These are phyloP conservation scores for Geotrichum citri-aurantii DNA, from an alignment of 1,139 yeast genomes.

Conservation along the genomic window DNA sequence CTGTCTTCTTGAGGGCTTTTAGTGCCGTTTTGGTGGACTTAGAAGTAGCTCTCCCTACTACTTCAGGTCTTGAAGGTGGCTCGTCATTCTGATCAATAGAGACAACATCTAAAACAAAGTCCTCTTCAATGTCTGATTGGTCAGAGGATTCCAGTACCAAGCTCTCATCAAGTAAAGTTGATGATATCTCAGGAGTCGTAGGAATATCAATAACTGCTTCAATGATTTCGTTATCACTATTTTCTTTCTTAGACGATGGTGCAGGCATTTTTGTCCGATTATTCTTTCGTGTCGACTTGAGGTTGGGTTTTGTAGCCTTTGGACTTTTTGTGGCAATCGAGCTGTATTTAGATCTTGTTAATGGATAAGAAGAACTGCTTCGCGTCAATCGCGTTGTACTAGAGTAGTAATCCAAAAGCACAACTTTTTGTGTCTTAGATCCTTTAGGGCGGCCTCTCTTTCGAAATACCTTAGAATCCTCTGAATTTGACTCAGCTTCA, in stretches of 20 bases:
- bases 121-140: background rate
- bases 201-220: background rate
- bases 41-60: background rate
- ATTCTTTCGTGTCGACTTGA: background rate
- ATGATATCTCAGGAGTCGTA: background rate
- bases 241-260: background rate
- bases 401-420: background rate
- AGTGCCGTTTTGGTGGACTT: background rate
- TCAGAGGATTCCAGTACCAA: background rate
- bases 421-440: constrained; percentile 1
- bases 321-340: background rate
- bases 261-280: background rate
- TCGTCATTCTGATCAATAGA: background rate
- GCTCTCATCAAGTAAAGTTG: background rate
- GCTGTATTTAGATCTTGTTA: background rate
- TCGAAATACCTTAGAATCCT: background rate
- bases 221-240: background rate
- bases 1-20: background rate
- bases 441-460: constrained; percentile 8
- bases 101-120: background rate
- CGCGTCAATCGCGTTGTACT: background rate
- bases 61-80: background rate
- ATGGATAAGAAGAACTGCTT: background rate
- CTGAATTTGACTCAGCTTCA: background rate
- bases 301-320: background rate